Evolutionary conservation across 306 rosid species (phyloP).

Genomic region (Glycine latifolia): DNA sequence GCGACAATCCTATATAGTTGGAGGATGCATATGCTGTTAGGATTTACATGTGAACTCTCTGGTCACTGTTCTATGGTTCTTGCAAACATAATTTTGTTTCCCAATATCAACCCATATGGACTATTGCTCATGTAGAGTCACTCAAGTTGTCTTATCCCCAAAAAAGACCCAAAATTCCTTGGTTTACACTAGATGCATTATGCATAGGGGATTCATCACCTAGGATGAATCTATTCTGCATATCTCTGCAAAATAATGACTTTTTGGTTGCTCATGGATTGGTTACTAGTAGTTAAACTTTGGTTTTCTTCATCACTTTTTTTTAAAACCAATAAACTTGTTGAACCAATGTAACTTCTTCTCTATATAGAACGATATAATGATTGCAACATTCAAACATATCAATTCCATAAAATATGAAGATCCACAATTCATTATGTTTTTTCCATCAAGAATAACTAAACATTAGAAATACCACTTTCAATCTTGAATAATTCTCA

Average conservation of each 20-base stretch:
- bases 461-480: no score
- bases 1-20: neutral
- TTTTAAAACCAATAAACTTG: no score
- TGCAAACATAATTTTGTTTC: neutral
- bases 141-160: neutral
- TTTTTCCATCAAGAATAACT: no score
- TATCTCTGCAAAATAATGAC: neutral
- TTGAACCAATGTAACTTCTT: no score
- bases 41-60: neutral
- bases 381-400: no score
- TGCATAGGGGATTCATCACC: neutral
- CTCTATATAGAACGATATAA: no score
- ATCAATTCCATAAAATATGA: no score
- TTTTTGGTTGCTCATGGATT: neutral
- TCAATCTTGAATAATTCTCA: no score
- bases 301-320: no score
- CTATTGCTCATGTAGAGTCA: conserved; percentile 4
- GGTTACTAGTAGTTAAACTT: no score
- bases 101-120: neutral
- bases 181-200: neutral
- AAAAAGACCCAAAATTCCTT: conserved; percentile 11
- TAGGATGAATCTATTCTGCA: neutral
- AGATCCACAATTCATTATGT: no score
- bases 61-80: neutral
- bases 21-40: neutral